Percentiles rank a stretch among this genome's conserved stretches.
These are phyloP conservation scores for Didymella arachidicola DNA, from an alignment of 2,329 filamentous ascomycete species.

Conservation along the genomic window DNA sequence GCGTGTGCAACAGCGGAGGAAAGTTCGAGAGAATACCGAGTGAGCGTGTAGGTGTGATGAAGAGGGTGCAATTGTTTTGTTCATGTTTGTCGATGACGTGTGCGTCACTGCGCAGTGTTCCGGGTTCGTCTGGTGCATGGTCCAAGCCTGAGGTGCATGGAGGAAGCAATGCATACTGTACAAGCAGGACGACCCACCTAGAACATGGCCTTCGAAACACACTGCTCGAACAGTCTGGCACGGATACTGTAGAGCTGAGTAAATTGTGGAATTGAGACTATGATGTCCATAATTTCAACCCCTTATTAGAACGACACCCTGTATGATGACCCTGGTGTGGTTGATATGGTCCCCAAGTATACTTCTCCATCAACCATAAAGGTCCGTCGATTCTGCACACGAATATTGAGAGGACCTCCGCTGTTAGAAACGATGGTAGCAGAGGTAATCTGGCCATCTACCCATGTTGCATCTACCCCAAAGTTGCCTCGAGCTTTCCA, in stretches of 20 bases:
- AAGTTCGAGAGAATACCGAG: neutral
- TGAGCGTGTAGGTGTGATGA: neutral
- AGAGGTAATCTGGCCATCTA: neutral
- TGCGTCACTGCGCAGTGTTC: neutral
- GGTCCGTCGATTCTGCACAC: neutral
- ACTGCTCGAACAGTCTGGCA: neutral
- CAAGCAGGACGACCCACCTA: neutral
- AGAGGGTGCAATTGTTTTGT: neutral
- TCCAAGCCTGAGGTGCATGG: neutral
- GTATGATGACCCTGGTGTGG: neutral
- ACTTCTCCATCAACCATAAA: neutral
- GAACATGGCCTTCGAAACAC: neutral
- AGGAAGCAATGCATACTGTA: neutral
- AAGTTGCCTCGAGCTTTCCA: conserved; percentile 5
- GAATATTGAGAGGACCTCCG: neutral
- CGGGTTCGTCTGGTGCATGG: neutral
- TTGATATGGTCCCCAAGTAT: neutral
- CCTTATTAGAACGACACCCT: neutral
- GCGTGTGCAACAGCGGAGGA: neutral
- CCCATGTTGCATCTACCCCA: neutral
- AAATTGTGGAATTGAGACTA: neutral
- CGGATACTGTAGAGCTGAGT: neutral
- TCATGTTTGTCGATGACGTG: neutral
- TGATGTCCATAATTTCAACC: neutral
- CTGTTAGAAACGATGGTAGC: neutral